A percentile compares a stretch with the other conserved stretches of the same genome.
These are phyloP conservation scores for Castanea crenata DNA, from an alignment of 306 rosid genomes.

Conservation along the genomic window DNA sequence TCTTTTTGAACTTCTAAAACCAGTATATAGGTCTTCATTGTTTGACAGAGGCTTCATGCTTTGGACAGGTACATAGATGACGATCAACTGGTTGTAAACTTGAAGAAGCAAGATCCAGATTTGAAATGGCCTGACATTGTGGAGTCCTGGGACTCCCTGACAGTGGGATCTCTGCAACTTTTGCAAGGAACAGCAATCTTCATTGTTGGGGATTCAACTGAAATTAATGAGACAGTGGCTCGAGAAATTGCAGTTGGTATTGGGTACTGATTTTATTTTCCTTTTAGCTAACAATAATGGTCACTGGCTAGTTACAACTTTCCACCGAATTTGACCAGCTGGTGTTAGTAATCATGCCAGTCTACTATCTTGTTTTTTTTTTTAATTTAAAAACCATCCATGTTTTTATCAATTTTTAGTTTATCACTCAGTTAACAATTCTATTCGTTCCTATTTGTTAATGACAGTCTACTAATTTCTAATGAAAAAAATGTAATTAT, in stretches of 20 bases:
- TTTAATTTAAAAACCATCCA: neutral
- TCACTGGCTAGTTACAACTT: neutral
- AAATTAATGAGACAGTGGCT: conserved; percentile 83
- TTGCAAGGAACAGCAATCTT: conserved; percentile 79
- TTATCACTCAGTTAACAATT: neutral
- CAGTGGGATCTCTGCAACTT: conserved; percentile 71
- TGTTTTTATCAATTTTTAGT: neutral
- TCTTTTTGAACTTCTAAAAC: neutral
- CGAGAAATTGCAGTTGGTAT: conserved; percentile 86
- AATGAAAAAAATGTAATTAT: neutral
- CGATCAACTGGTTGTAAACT: conserved; percentile 73
- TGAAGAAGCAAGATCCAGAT: conserved; percentile 87
- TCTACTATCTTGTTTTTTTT: neutral
- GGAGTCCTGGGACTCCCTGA: conserved; percentile 89
- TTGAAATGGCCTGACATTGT: conserved; percentile 88
- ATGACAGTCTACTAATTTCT: neutral
- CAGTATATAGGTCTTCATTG: conserved; percentile 8
- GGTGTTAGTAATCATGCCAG: neutral
- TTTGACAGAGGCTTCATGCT: conserved; percentile 17
- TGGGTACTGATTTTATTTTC: conserved; percentile 43
- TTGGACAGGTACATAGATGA: conserved; percentile 83
- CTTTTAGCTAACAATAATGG: conserved; percentile 13
- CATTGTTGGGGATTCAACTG: conserved; percentile 79
- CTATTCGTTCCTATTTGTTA: neutral
- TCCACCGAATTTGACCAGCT: neutral